Percentiles rank a stretch among this genome's conserved stretches.
Evolutionary conservation across 208 protist species (phyloP).

Genomic region (Leishmania guyanensis): DNA sequence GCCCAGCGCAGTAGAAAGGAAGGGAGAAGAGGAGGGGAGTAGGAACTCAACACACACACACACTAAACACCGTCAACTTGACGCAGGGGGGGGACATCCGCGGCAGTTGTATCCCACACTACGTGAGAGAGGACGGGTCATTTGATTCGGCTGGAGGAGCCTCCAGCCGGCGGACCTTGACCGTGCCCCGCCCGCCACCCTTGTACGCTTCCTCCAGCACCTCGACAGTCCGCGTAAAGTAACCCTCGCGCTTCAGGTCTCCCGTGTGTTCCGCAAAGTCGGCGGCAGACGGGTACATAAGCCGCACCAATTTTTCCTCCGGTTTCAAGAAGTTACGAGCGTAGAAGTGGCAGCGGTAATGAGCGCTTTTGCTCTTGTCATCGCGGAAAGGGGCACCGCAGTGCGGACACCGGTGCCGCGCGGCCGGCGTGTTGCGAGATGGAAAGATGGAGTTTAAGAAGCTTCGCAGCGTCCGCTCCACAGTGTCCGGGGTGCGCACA

Average conservation of each 20-base stretch:
- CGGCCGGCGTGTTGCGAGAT: slow-evolving; percentile 23
- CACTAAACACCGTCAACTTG: background rate
- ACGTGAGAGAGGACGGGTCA: background rate
- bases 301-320: slow-evolving; percentile 72
- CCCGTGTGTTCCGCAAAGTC: slow-evolving; percentile 60
- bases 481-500: slow-evolving; percentile 37
- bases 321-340: slow-evolving; percentile 52
- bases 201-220: slow-evolving; percentile 54
- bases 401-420: slow-evolving; percentile 58
- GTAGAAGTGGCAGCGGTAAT: slow-evolving; percentile 86
- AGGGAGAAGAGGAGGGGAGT: background rate
- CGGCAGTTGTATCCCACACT: background rate
- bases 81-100: background rate
- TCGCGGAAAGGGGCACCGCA: slow-evolving; percentile 60
- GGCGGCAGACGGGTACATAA: slow-evolving; percentile 55
- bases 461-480: slow-evolving; percentile 48
- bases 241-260: slow-evolving; percentile 35
- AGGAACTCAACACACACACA: background rate
- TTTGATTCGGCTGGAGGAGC: slow-evolving; percentile 15
- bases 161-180: slow-evolving; percentile 43
- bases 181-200: slow-evolving; percentile 33
- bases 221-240: slow-evolving; percentile 42
- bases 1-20: background rate
- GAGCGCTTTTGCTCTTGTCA: slow-evolving; percentile 53
- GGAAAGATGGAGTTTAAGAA: slow-evolving; percentile 77